phyloP scores from a whole-genome alignment of 306 rosid genomes.

The Prunus mume region DNA sequence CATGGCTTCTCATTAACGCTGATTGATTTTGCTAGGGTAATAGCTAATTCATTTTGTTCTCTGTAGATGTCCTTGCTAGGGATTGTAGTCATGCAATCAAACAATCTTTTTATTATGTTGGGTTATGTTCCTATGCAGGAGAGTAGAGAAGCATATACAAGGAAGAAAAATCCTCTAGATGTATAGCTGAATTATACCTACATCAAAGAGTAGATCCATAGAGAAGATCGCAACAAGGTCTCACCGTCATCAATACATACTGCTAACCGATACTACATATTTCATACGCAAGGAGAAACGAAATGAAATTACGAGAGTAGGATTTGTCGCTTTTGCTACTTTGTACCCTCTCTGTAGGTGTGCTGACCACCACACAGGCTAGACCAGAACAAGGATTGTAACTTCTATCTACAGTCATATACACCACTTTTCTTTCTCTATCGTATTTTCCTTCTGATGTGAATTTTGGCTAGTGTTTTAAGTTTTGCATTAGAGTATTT shows the following conservation, averaged over 20 bases:
- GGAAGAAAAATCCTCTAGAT: slow-evolving; percentile 61
- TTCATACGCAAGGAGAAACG: slow-evolving; percentile 64
- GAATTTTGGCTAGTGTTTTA: neutral
- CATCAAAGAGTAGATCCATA: slow-evolving; percentile 65
- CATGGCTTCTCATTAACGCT: slow-evolving; percentile 41
- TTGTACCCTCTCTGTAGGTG: slow-evolving; percentile 37
- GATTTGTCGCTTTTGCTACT: slow-evolving; percentile 25
- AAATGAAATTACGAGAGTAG: slow-evolving; percentile 46
- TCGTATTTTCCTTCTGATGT: slow-evolving; percentile 15
- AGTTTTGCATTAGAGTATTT: neutral
- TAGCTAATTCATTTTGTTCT: slow-evolving; percentile 12
- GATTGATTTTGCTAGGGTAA: slow-evolving; percentile 65
- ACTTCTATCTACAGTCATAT: slow-evolving; percentile 26
- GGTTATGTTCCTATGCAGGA: slow-evolving; percentile 42
- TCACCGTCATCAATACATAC: slow-evolving; percentile 68
- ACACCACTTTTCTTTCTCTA: slow-evolving; percentile 14
- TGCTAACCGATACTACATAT: slow-evolving; percentile 85
- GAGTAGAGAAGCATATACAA: slow-evolving; percentile 74
- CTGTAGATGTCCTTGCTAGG: neutral
- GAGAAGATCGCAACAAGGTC: slow-evolving; percentile 58
- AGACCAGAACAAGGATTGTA: slow-evolving; percentile 37
- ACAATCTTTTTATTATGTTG: slow-evolving; percentile 3
- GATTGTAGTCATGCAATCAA: neutral
- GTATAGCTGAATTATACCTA: slow-evolving; percentile 84
- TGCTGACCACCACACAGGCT: slow-evolving; percentile 51